Percentiles rank a stretch among this genome's conserved stretches.
Conservation (phyloP, 768 basidiomycete genomes). For the Auricularia heimuer region DNA sequence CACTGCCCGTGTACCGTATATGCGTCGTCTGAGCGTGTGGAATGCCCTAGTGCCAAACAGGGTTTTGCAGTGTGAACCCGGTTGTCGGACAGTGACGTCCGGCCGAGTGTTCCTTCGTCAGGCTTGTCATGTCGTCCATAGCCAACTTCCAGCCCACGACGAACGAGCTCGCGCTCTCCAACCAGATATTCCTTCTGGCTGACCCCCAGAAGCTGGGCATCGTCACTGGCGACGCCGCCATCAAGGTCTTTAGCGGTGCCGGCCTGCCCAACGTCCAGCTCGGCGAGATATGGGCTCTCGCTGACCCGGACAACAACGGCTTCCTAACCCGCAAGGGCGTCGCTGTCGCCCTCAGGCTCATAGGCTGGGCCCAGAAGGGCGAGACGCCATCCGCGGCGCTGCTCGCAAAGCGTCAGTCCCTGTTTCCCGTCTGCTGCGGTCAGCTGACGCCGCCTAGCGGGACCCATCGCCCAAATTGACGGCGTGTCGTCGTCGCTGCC, state of each 20-base stretch:
- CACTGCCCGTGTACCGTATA: too few relatives aligned
- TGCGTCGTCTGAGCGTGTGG: too few relatives aligned
- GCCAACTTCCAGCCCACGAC: constrained; percentile 37
- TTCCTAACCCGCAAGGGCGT: constrained; percentile 84
- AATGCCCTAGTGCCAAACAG: too few relatives aligned
- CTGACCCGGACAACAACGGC: constrained; percentile 90
- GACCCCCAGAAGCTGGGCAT: constrained; percentile 76
- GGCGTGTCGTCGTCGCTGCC: constrained; percentile 44
- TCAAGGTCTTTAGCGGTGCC: constrained; percentile 76
- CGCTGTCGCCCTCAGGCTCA: constrained; percentile 78
- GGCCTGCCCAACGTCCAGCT: constrained; percentile 67
- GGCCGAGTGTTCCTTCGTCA: not conserved
- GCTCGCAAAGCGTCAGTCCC: constrained; percentile 57
- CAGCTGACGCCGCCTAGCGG: constrained; percentile 41
- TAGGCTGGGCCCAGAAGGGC: constrained; percentile 87
- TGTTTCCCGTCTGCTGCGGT: constrained; percentile 1
- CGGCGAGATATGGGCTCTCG: constrained; percentile 88
- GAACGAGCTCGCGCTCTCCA: constrained; percentile 47
- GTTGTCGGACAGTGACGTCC: not conserved
- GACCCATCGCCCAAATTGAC: constrained; percentile 72
- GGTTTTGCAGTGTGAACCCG: not conserved
- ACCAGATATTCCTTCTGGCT: constrained; percentile 59
- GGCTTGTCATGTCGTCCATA: not conserved
- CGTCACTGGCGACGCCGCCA: constrained; percentile 84
- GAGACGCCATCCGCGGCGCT: constrained; percentile 55